Base-by-base conservation (phyloP, 306 rosid genomes). In the Fagus crenata region DNA sequence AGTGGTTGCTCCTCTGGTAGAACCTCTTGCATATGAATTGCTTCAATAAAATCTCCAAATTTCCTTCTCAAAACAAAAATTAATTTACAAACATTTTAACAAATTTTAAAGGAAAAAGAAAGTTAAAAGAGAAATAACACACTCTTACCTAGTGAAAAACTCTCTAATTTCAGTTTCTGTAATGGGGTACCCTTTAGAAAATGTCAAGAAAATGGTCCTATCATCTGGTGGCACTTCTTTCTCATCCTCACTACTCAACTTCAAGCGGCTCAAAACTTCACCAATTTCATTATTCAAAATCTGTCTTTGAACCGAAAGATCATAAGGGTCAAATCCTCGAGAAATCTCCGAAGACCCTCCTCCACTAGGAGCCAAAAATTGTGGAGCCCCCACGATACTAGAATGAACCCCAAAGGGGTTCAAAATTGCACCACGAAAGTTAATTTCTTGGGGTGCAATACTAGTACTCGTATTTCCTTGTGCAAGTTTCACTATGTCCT, bases 111-210 rank as follows among this genome's bases (percentile, higher is more conserved):
- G 1, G 4, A 14, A 5, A 17, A 56, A 49, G 8, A 17, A 1
- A 69, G 4, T 42, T 3, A 4, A 17, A 60, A 6, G 7, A 11
- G 11, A 8, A 17, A 22, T 32, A 3, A 22, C 28, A 22, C 28
- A 22, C 28, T 22, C 9, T 8, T 17, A 78, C 97, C 87, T 84
- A 2, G 79, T 18, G 64, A 91, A 86, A 56, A 78, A 89, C 2
- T 88, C 85, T 60, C 51, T 75, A 2, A 91, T 36, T 77, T 91
- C 97, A 2, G 8, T 8, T 74, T 88, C 84, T 0, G 86, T 82
- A 53, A 89, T 80, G 5, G 92, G 97, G 68, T 89, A 89, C 0
- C 93, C 97, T 65, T 84, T 88, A 0, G 93, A 89, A 67, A 91
- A 91, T 6, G 92, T 89, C 53, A 91, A 67, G 68, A 89, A 88